These are phyloP conservation scores for Cutaneotrichosporon dermatis DNA, from an alignment of 1,284 basidiomycete species.

Conservation along the genomic window DNA sequence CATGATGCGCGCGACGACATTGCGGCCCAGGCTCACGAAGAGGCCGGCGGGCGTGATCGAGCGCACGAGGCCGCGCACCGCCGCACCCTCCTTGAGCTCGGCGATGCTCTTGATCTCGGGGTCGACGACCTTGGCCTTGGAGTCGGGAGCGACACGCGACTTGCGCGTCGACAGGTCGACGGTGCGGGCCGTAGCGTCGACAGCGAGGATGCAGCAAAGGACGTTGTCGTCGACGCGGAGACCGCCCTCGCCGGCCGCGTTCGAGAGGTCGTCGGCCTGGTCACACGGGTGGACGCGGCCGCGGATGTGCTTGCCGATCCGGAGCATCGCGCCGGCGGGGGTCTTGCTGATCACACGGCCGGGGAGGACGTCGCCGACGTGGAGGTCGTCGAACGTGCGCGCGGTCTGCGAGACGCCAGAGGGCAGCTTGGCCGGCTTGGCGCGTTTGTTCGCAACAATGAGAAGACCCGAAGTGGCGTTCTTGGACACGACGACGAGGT, in stretches of 20 bases:
- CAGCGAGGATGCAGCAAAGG: conserved; percentile 63
- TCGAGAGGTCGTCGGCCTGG: conserved; percentile 65
- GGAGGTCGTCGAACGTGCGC: conserved; percentile 63
- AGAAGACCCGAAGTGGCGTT: conserved; percentile 82
- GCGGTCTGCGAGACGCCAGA: conserved; percentile 52
- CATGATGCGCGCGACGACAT: conserved; percentile 83
- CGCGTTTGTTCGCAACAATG: conserved; percentile 64
- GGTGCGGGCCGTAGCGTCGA: conserved; percentile 63
- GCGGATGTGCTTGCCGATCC: conserved; percentile 63
- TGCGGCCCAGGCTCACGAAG: conserved; percentile 81
- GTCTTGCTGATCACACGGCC: conserved; percentile 71
- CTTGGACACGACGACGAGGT: conserved; percentile 83
- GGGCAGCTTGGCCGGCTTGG: conserved; percentile 47
- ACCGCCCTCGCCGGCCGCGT: conserved; percentile 52
- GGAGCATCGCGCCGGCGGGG: conserved; percentile 64
- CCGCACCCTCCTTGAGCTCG: conserved; percentile 68
- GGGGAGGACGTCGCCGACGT: conserved; percentile 65
- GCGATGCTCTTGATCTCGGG: conserved; percentile 61
- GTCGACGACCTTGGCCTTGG: conserved; percentile 54
- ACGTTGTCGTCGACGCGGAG: conserved; percentile 65
- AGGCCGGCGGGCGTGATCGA: conserved; percentile 73
- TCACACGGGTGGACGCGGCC: conserved; percentile 79
- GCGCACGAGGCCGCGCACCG: conserved; percentile 83
- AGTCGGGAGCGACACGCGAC: conserved; percentile 57
- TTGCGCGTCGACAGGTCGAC: conserved; percentile 72